Conservation (phyloP, 768 basidiomycete species). For the Suillus placidus region DNA sequence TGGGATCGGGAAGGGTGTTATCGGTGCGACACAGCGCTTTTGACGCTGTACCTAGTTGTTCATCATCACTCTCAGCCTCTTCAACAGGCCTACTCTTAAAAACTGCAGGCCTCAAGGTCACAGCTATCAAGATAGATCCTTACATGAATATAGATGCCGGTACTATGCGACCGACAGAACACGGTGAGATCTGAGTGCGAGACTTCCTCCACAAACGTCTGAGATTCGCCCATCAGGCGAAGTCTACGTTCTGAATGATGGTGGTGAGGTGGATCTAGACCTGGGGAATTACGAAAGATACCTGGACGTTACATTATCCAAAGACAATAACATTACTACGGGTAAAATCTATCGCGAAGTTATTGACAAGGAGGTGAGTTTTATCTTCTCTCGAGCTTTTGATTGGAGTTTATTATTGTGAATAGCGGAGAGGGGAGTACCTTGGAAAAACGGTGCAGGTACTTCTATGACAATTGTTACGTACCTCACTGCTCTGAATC, state of each 20-base stretch:
- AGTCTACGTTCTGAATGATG: slow-evolving; percentile 97
- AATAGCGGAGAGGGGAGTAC: slow-evolving; percentile 80
- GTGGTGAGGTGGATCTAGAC: slow-evolving; percentile 97
- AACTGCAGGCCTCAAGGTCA: slow-evolving; percentile 94
- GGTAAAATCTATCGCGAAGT: slow-evolving; percentile 98
- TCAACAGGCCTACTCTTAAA: slow-evolving; percentile 95
- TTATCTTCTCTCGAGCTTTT: slow-evolving; percentile 3
- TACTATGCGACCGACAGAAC: slow-evolving; percentile 98
- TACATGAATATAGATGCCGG: slow-evolving; percentile 99
- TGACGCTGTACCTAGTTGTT: slow-evolving; percentile 20
- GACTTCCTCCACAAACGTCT: slow-evolving; percentile 17
- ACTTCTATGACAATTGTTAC: slow-evolving; percentile 17
- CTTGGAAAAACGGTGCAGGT: slow-evolving; percentile 97
- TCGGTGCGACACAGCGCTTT: slow-evolving; percentile 62
- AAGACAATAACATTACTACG: slow-evolving; percentile 98
- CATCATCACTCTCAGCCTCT: slow-evolving; percentile 66
- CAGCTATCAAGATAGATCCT: slow-evolving; percentile 99
- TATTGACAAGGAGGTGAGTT: slow-evolving; percentile 91
- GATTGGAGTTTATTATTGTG: slow-evolving; percentile 16
- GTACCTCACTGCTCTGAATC: slow-evolving; percentile 13
- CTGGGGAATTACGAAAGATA: slow-evolving; percentile 99
- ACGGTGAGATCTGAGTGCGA: slow-evolving; percentile 61
- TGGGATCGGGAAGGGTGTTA: slow-evolving; percentile 99
- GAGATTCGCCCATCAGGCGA: slow-evolving; percentile 62
- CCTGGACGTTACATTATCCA: slow-evolving; percentile 88